Evolutionary conservation across 2,329 filamentous ascomycete genomes (phyloP).

Genomic region (Botrytis sinoallii): DNA sequence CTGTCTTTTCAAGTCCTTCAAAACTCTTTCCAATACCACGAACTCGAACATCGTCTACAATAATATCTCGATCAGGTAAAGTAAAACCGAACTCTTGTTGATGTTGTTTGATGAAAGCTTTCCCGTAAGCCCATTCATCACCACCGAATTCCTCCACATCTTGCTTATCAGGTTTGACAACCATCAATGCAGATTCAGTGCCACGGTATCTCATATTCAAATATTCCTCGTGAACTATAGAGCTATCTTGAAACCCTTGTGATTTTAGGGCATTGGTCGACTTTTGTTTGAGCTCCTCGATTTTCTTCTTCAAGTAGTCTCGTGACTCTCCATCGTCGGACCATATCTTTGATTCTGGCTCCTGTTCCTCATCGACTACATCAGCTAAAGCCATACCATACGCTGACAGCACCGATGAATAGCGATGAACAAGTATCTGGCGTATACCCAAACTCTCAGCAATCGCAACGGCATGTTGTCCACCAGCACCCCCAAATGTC

Average conservation of each 20-base stretch:
- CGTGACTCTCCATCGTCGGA: slow-evolving; percentile 56
- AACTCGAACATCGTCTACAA: slow-evolving; percentile 85
- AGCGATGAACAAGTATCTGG: slow-evolving; percentile 81
- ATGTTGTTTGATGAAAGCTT: slow-evolving; percentile 82
- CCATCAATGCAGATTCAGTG: slow-evolving; percentile 88
- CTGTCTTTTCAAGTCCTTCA: slow-evolving; percentile 72
- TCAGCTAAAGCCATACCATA: slow-evolving; percentile 93
- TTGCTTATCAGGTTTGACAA: slow-evolving; percentile 67
- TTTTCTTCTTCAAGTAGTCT: slow-evolving; percentile 65
- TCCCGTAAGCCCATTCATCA: slow-evolving; percentile 78
- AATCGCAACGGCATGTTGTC: slow-evolving; percentile 89
- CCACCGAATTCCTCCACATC: slow-evolving; percentile 59
- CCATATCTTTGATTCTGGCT: slow-evolving; percentile 65
- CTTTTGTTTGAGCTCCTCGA: slow-evolving; percentile 75
- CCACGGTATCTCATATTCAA: slow-evolving; percentile 91
- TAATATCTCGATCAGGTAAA: slow-evolving; percentile 78
- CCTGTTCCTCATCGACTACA: slow-evolving; percentile 87
- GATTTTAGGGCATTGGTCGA: slow-evolving; percentile 64
- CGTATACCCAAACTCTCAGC: slow-evolving; percentile 79
- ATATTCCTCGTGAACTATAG: slow-evolving; percentile 85
- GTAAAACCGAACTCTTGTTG: slow-evolving; percentile 93
- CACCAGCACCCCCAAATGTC: slow-evolving; percentile 88
- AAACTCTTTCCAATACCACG: slow-evolving; percentile 88
- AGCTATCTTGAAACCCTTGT: slow-evolving; percentile 73
- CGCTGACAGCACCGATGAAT: slow-evolving; percentile 84